A percentile compares a stretch with the other conserved stretches of the same genome.
Conservation (phyloP, 192 early-diverging fungal genomes). For the Backusella circina region DNA sequence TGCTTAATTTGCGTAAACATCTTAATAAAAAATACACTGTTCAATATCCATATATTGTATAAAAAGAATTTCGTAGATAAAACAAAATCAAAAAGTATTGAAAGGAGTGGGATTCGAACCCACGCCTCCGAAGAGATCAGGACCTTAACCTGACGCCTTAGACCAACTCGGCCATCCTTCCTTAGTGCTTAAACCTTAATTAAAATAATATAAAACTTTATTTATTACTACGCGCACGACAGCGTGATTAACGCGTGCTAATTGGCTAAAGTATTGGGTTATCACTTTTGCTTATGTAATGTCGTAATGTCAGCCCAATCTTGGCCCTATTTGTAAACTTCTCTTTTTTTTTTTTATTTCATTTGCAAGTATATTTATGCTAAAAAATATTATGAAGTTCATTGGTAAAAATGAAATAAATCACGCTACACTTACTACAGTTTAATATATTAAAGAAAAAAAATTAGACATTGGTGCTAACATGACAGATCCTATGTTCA, state of each 20-base stretch:
- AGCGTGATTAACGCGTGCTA: too few species aligned
- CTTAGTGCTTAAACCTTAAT: too few species aligned
- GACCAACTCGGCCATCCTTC: neutral
- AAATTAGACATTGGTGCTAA: constrained; percentile 81
- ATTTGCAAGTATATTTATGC: neutral
- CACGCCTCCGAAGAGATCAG: constrained; percentile 2
- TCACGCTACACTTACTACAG: neutral
- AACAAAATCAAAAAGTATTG: neutral
- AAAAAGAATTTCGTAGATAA: neutral
- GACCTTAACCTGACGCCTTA: constrained; percentile 3
- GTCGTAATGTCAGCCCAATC: too few species aligned
- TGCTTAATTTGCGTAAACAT: constrained; percentile 13
- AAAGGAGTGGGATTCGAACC: neutral
- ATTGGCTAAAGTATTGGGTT: too few species aligned
- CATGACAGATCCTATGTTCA: constrained; percentile 85
- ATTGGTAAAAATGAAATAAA: neutral
- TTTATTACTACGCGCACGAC: neutral
- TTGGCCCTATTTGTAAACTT: neutral
- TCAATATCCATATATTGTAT: constrained; percentile 6
- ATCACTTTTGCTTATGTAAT: neutral
- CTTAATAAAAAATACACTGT: constrained; percentile 6
- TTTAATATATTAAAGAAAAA: neutral
- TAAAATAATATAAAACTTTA: too few species aligned
- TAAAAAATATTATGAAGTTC: neutral
- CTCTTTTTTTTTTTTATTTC: neutral